A percentile compares a stretch with the other conserved stretches of the same genome.
Evolutionary conservation across 2,329 filamentous ascomycete genomes (phyloP).

Genomic region (Lecanoromycetidae sp.): DNA sequence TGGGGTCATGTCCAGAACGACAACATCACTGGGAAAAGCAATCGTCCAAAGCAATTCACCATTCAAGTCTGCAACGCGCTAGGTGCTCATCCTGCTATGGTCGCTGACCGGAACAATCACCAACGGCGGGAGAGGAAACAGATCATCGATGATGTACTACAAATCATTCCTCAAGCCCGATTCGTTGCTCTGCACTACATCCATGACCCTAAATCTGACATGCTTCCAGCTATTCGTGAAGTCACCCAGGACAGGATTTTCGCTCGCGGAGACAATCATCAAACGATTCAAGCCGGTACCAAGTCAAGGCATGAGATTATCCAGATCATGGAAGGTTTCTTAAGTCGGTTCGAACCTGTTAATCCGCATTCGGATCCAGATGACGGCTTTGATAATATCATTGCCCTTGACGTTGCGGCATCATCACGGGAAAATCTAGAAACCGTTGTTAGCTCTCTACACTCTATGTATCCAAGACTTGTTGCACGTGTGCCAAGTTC

Average conservation of each 20-base stretch:
- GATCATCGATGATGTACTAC: conserved; percentile 64
- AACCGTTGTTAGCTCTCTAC: conserved; percentile 57
- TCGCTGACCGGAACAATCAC: conserved; percentile 92
- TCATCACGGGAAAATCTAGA: conserved; percentile 82
- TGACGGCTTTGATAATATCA: conserved; percentile 66
- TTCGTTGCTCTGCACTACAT: conserved; percentile 83
- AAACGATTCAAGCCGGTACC: conserved; percentile 82
- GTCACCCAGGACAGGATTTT: conserved; percentile 70
- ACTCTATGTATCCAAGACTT: conserved; percentile 65
- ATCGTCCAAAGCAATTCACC: conserved; percentile 67
- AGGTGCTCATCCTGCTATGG: conserved; percentile 55
- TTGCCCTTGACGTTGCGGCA: conserved; percentile 66
- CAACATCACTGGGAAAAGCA: conserved; percentile 68
- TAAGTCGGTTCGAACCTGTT: conserved; percentile 70
- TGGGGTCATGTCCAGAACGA: conserved; percentile 97
- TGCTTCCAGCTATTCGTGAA: conserved; percentile 59
- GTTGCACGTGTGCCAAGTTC: conserved; percentile 57
- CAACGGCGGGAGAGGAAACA: conserved; percentile 78
- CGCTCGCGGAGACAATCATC: conserved; percentile 84
- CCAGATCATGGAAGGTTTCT: conserved; percentile 89
- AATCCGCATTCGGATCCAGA: conserved; percentile 59
- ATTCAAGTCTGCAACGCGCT: conserved; percentile 56
- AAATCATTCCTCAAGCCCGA: conserved; percentile 48
- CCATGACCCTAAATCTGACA: conserved; percentile 50
- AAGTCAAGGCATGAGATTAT: conserved; percentile 63